phyloP scores from a whole-genome alignment of 2,329 filamentous ascomycete species.

The Blastomyces gilchristii region DNA sequence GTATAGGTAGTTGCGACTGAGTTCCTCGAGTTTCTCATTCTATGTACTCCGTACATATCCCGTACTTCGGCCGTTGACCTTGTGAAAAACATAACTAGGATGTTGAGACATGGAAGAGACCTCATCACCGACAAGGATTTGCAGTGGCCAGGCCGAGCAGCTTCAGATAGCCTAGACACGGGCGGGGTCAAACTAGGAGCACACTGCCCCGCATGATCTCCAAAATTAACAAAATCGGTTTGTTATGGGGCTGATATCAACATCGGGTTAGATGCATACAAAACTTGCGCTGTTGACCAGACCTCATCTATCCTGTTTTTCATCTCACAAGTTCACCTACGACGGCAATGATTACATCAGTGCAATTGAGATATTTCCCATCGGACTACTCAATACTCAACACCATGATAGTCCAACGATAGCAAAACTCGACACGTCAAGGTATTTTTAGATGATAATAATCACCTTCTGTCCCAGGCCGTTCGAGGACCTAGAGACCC shows the following conservation, averaged over 20 bases:
- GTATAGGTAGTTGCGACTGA: background rate
- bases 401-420: background rate
- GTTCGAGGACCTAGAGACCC: background rate
- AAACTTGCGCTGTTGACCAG: too few relatives aligned
- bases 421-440: background rate
- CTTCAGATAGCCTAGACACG: background rate
- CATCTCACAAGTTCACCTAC: too few relatives aligned
- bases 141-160: background rate
- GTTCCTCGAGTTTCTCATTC: background rate
- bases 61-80: background rate
- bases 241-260: background rate
- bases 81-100: background rate
- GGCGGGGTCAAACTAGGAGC: background rate
- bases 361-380: too few relatives aligned
- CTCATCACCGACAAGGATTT: background rate
- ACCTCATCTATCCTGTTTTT: too few relatives aligned
- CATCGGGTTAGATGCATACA: background rate
- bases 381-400: too few relatives aligned
- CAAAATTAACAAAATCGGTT: background rate
- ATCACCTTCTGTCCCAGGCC: background rate
- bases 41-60: too few relatives aligned
- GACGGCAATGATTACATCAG: too few relatives aligned
- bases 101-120: background rate
- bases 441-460: background rate
- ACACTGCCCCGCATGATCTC: background rate